A percentile compares a stretch with the other conserved stretches of the same genome.
Evolutionary conservation across 495 filamentous ascomycete genomes (phyloP).

Genomic region (Echria macrotheca): DNA sequence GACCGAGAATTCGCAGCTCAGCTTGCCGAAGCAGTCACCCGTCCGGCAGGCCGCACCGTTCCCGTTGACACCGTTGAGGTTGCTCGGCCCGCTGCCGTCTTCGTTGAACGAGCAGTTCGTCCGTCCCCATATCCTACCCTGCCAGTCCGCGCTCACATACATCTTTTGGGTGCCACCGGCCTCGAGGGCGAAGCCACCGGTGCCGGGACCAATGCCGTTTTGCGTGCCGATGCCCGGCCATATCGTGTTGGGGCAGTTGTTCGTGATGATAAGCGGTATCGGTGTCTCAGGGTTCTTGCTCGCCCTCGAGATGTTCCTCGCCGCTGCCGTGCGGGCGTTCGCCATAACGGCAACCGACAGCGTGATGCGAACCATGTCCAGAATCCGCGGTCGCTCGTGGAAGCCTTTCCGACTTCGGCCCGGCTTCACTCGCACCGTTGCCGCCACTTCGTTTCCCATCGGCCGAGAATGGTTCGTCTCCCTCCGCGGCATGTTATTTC

Average conservation of each 20-base stretch:
- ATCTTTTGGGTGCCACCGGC: slow-evolving; percentile 45
- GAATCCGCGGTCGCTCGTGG: too few species aligned
- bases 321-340: not conserved
- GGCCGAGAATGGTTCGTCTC: too few species aligned
- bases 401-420: too few species aligned
- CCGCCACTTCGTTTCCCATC: too few species aligned
- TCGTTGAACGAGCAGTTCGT: slow-evolving; percentile 73
- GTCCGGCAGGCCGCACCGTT: slow-evolving; percentile 59
- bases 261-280: slow-evolving; percentile 53
- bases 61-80: slow-evolving; percentile 47
- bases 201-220: slow-evolving; percentile 54
- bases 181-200: slow-evolving; percentile 58
- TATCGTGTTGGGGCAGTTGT: slow-evolving; percentile 60
- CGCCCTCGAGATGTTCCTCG: slow-evolving; percentile 6
- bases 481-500: too few species aligned
- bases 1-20: slow-evolving; percentile 62
- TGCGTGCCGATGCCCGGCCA: slow-evolving; percentile 69
- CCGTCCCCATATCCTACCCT: slow-evolving; percentile 73
- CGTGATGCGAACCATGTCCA: too few species aligned
- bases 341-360: too few species aligned
- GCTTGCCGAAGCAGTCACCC: slow-evolving; percentile 64
- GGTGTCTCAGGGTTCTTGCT: slow-evolving; percentile 20
- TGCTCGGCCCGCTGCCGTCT: slow-evolving; percentile 47
- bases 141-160: slow-evolving; percentile 63
- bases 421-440: too few species aligned